Base-by-base conservation (phyloP, 495 filamentous ascomycete species). In the Ascodesmis nigricans region DNA sequence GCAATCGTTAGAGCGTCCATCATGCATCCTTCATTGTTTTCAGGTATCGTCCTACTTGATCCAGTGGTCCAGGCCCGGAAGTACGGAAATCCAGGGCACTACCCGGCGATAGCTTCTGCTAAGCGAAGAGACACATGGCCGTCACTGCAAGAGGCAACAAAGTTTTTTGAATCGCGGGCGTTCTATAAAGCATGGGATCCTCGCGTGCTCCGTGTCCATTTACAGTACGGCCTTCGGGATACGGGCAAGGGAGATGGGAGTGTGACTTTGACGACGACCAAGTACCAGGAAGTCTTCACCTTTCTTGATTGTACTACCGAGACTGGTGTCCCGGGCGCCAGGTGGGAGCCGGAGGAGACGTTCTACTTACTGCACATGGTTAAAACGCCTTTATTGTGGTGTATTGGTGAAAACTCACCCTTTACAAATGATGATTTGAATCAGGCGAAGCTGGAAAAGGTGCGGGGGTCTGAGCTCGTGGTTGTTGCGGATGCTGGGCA, bases 21-120 rank as follows among this genome's bases (percentile, higher is more conserved):
- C 9, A 63, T 82, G 40, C 78, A 91, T 57, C 82, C 87, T 5
- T 71, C 82, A 3, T 67, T 95, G 6, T 63, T 93, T 39, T 64
- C 71, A 33, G 69, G 70, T 2, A 47, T 92, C 4, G 61, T 91
- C 30, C 64, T 90, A 4, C 57, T 93, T 1, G 84, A 95, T 52
- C 81, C 83, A 3, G 71, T 78, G 21, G 65, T 84, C 34, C 68
- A 75, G 44, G 55, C 41, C 15, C 18, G 13, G 15, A 8, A 29
- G 3, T 15, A 17, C 1, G 8, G 9, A 11, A 14, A 15, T 2
- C 11, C 23, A 6, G 35, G 35, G 3, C 49, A 51, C 54, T 22
- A 62, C 43, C 55, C 60, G 4, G 64, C 65, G 5, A 58, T 59
- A 38, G 55, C 62, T 19, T 71, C 68, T 18, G 64, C 71, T 30